A percentile compares a stretch with the other conserved stretches of the same genome.
phyloP scores from a whole-genome alignment of 2,329 filamentous ascomycete genomes.

The Neospermospora avenae region DNA sequence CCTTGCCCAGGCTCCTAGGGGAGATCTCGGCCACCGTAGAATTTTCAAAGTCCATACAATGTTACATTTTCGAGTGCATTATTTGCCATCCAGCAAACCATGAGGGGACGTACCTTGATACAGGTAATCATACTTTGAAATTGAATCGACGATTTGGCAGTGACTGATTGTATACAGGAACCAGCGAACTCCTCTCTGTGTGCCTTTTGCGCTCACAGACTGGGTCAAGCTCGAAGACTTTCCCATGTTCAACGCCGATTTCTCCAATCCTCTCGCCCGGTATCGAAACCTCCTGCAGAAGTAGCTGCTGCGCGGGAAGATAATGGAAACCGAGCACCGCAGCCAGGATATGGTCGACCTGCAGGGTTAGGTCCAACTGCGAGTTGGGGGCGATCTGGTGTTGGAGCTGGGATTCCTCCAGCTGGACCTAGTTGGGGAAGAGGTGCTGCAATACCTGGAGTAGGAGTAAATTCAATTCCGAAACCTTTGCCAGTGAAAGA shows the following conservation, averaged over 20 bases:
- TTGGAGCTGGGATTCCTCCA: constrained; percentile 6
- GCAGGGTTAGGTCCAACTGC: constrained; percentile 5
- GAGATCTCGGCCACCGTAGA: constrained; percentile 19
- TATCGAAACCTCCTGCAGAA: constrained; percentile 26
- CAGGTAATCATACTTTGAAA: constrained; percentile 21
- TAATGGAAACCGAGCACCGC: constrained; percentile 6
- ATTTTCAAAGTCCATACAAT: constrained; percentile 6
- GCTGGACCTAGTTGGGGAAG: constrained; percentile 8
- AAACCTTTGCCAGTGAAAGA: neutral
- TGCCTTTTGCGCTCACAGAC: constrained; percentile 35
- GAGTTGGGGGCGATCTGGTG: constrained; percentile 20
- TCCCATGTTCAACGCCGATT: constrained; percentile 35
- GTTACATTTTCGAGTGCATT: neutral
- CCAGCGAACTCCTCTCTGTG: constrained; percentile 30
- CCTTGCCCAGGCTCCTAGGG: neutral
- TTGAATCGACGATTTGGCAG: neutral
- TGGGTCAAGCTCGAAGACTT: constrained; percentile 30
- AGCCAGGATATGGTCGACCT: constrained; percentile 20
- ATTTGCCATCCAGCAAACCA: constrained; percentile 21
- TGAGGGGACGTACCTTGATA: constrained; percentile 33
- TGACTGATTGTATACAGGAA: constrained; percentile 27
- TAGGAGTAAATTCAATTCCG: neutral
- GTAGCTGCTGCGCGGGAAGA: constrained; percentile 19
- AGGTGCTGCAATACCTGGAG: neutral
- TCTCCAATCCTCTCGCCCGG: constrained; percentile 32